phyloP scores from a whole-genome alignment of 2,329 filamentous ascomycete genomes.

The Fusarium aywerte region DNA sequence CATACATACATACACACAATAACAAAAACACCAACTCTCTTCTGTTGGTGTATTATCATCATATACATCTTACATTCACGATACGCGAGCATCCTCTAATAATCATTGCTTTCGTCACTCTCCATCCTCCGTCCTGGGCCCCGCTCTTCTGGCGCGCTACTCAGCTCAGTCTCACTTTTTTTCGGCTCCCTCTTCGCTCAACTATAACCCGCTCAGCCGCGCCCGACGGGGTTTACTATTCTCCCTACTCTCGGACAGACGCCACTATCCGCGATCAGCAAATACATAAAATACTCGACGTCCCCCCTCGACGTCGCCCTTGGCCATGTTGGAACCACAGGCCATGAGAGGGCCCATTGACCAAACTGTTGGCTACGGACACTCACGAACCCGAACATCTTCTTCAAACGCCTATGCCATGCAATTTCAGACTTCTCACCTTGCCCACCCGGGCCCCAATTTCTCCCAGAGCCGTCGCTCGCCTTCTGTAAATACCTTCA shows the following conservation, averaged over 20 bases:
- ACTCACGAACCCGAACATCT: constrained; percentile 66
- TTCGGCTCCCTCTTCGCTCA: constrained; percentile 43
- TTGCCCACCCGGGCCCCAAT: constrained; percentile 48
- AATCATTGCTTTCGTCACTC: constrained; percentile 22
- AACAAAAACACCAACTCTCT: constrained; percentile 17
- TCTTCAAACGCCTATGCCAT: constrained; percentile 65
- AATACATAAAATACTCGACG: constrained; percentile 39
- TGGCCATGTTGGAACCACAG: constrained; percentile 50
- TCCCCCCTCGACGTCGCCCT: constrained; percentile 28
- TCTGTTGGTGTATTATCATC: constrained; percentile 5
- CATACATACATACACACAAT: constrained; percentile 17
- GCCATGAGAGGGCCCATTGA: constrained; percentile 49
- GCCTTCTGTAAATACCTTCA: constrained; percentile 74
- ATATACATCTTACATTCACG: constrained; percentile 7
- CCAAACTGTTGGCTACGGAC: constrained; percentile 57
- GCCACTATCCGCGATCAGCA: constrained; percentile 39
- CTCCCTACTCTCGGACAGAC: constrained; percentile 41
- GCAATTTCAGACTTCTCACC: constrained; percentile 49
- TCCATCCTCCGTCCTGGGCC: constrained; percentile 20
- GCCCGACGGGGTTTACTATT: constrained; percentile 39
- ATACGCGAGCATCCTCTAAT: constrained; percentile 3
- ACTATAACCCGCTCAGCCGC: constrained; percentile 39
- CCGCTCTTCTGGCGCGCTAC: constrained; percentile 41
- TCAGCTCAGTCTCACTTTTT: constrained; percentile 46
- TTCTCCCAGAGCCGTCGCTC: constrained; percentile 63